Evolutionary conservation across 495 filamentous ascomycete genomes (phyloP).

Genomic region (Lichenothelia convexa): DNA sequence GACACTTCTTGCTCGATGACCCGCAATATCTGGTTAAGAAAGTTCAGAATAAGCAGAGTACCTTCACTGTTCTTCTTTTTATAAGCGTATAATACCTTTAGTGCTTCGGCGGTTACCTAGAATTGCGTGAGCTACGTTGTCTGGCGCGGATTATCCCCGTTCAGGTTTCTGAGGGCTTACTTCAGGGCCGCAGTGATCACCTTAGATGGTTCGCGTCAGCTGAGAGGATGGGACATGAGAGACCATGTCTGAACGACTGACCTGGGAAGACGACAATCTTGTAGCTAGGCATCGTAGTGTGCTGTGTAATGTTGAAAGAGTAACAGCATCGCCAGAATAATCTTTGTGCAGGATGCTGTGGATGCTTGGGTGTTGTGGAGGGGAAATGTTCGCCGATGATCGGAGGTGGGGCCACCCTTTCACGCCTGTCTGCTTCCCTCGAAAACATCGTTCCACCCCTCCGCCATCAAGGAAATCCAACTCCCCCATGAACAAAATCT

Average conservation of each 20-base stretch:
- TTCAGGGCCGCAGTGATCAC: conserved; percentile 93
- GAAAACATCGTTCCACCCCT: too few relatives aligned
- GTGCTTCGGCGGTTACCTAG: conserved; percentile 48
- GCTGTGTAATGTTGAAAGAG: not conserved
- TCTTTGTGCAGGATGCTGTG: too few relatives aligned
- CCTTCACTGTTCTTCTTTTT: too few relatives aligned
- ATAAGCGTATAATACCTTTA: conserved; percentile 43
- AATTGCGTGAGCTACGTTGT: conserved; percentile 4
- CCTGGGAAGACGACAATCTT: conserved; percentile 17
- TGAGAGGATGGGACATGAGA: conserved; percentile 5
- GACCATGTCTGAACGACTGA: conserved; percentile 3
- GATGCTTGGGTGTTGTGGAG: too few relatives aligned
- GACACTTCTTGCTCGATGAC: conserved; percentile 50
- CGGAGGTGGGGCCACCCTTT: too few relatives aligned
- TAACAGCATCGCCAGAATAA: too few relatives aligned
- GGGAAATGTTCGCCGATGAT: too few relatives aligned
- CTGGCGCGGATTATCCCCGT: not conserved
- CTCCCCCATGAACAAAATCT: too few relatives aligned
- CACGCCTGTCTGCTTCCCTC: too few relatives aligned
- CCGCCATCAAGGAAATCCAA: too few relatives aligned
- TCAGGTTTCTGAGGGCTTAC: conserved; percentile 28
- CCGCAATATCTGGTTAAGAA: conserved; percentile 57
- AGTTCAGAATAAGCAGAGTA: too few relatives aligned
- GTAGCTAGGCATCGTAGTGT: conserved; percentile 9
- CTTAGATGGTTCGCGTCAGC: conserved; percentile 39